Evolutionary conservation across 192 early-diverging fungal species (phyloP).

Genomic region (Backusella mclennaniae): DNA sequence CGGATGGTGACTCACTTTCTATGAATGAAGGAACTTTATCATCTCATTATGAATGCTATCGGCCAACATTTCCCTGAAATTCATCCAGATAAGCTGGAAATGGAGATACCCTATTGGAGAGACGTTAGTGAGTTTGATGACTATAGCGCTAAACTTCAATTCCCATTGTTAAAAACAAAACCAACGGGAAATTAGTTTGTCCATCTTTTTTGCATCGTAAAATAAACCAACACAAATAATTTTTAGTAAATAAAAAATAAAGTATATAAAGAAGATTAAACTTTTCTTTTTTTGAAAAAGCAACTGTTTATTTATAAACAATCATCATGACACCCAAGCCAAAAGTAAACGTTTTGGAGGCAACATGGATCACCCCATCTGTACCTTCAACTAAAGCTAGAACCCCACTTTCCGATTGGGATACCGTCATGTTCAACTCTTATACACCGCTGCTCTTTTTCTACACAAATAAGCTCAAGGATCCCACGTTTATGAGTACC

Average conservation of each 20-base stretch:
- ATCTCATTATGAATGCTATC: slow-evolving; percentile 44
- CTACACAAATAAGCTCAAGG: slow-evolving; percentile 13
- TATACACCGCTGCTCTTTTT: slow-evolving; percentile 28
- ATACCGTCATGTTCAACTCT: slow-evolving; percentile 33
- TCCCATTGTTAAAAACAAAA: slow-evolving; percentile 14
- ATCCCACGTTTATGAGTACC: slow-evolving; percentile 22
- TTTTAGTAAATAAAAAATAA: neutral
- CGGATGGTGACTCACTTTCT: neutral
- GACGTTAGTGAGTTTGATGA: slow-evolving; percentile 17
- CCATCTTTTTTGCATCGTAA: neutral
- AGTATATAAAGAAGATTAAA: neutral
- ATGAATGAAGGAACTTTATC: slow-evolving; percentile 33
- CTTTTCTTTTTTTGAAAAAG: slow-evolving; percentile 8
- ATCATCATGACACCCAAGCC: slow-evolving; percentile 19
- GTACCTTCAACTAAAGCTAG: neutral
- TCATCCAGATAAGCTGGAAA: slow-evolving; percentile 47
- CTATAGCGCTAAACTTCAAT: slow-evolving; percentile 25
- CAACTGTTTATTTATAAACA: neutral
- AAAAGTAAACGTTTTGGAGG: neutral
- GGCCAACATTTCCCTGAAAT: slow-evolving; percentile 43
- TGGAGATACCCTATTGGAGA: slow-evolving; percentile 40
- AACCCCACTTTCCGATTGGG: slow-evolving; percentile 26
- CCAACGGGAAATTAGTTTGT: slow-evolving; percentile 11
- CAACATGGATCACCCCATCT: slow-evolving; percentile 12
- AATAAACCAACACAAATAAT: neutral